These are phyloP conservation scores for Candida methanosorbosa DNA, from an alignment of 805 yeast species.

Conservation along the genomic window DNA sequence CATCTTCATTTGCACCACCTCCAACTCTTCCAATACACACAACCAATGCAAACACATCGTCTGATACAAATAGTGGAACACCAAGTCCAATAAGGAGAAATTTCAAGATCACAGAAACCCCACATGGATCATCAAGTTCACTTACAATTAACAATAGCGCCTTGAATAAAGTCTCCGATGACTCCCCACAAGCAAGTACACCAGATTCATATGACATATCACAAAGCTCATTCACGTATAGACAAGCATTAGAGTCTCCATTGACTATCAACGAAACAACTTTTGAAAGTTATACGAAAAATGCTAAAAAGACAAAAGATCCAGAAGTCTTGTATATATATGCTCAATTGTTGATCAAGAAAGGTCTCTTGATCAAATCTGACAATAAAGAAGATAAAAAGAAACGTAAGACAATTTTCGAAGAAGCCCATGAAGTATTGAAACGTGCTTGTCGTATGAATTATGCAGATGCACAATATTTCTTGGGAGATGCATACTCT, in stretches of 20 bases:
- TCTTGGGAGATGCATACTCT: conserved; percentile 82
- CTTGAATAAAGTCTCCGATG: no score
- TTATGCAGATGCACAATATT: conserved; percentile 82
- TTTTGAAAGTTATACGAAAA: conserved; percentile 76
- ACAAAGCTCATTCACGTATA: neutral
- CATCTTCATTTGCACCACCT: no score
- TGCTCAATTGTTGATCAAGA: conserved; percentile 65
- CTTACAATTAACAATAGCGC: neutral
- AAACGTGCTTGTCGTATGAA: conserved; percentile 72
- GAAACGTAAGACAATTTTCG: conserved; percentile 48
- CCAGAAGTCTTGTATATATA: conserved; percentile 83
- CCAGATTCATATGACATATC: neutral
- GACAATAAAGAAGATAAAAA: conserved; percentile 18
- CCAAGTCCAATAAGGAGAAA: no score
- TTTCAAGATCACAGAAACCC: neutral
- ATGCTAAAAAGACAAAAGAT: conserved; percentile 78
- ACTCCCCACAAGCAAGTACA: no score
- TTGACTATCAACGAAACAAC: neutral
- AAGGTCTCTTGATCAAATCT: conserved; percentile 10
- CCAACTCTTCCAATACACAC: no score
- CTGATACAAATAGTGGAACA: no score
- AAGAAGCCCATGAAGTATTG: conserved; percentile 69
- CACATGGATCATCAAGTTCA: neutral
- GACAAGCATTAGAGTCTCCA: neutral
- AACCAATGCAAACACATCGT: no score